Evolutionary conservation across 345 rosid species (phyloP).

Genomic region (Populus alba): DNA sequence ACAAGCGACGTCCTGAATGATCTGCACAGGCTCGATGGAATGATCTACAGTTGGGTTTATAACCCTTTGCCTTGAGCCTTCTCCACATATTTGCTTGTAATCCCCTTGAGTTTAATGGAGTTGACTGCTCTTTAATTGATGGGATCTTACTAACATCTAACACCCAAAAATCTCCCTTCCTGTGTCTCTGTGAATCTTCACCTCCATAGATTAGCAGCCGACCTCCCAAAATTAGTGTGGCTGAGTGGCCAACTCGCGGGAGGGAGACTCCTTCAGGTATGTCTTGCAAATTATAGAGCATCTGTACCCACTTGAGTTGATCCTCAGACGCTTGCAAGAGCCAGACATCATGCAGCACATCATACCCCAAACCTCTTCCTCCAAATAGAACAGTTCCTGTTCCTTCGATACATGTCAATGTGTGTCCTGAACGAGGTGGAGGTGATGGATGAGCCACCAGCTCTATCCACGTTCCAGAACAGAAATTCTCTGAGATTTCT

Average conservation of each 20-base stretch:
- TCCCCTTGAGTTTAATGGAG: conserved; percentile 31
- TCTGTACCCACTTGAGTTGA: conserved; percentile 56
- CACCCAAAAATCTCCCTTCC: conserved; percentile 88
- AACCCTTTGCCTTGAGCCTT: conserved; percentile 51
- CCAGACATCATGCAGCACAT: conserved; percentile 85
- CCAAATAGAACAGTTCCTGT: conserved; percentile 65
- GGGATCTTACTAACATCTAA: conserved; percentile 55
- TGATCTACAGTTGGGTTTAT: conserved; percentile 57
- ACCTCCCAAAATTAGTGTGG: conserved; percentile 68
- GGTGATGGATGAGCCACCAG: conserved; percentile 58
- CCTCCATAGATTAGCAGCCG: conserved; percentile 80
- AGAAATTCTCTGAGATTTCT: conserved; percentile 58
- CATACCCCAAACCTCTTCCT: conserved; percentile 85
- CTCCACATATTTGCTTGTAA: conserved; percentile 51
- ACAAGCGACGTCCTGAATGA: conserved; percentile 59
- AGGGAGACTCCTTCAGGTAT: conserved; percentile 57
- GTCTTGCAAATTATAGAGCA: conserved; percentile 50
- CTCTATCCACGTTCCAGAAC: conserved; percentile 63
- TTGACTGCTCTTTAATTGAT: conserved; percentile 37
- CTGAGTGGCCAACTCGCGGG: conserved; percentile 96
- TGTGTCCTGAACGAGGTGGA: conserved; percentile 89
- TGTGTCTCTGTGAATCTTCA: conserved; percentile 74
- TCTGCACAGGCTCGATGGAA: conserved; percentile 83
- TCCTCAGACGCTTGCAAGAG: conserved; percentile 50
- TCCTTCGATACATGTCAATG: conserved; percentile 66